Conservation (phyloP, 2,329 filamentous ascomycete species). For the Fusarium goolgardi region DNA sequence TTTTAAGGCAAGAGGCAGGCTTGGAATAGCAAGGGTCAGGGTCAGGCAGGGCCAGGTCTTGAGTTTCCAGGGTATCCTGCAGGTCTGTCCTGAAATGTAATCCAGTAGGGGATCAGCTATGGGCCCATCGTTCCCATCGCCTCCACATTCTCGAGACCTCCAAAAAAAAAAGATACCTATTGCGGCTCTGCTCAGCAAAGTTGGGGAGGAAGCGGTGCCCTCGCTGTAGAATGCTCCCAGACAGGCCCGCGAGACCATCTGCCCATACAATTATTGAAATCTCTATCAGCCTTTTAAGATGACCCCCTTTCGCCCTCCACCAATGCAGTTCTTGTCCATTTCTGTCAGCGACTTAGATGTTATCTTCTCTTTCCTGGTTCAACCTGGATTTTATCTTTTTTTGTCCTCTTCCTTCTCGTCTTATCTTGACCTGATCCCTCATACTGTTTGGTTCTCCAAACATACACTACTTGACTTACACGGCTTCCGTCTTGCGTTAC, state of each 20-base stretch:
- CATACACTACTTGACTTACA: constrained; percentile 29
- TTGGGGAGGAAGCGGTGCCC: constrained; percentile 25
- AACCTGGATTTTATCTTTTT: not conserved
- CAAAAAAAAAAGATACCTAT: constrained; percentile 17
- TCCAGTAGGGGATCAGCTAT: constrained; percentile 6
- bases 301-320: constrained; percentile 28
- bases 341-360: not conserved
- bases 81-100: constrained; percentile 27
- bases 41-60: constrained; percentile 8
- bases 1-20: constrained; percentile 11
- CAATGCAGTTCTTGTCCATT: constrained; percentile 9
- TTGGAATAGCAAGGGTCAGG: constrained; percentile 6
- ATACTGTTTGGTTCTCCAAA: not conserved
- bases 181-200: constrained; percentile 29
- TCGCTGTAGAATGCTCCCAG: not conserved
- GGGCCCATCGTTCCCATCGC: constrained; percentile 11
- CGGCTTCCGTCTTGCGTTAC: constrained; percentile 19
- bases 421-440: not conserved
- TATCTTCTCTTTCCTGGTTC: not conserved
- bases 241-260: constrained; percentile 6
- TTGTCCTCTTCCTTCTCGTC: not conserved
- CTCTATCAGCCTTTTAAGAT: constrained; percentile 32
- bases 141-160: constrained; percentile 23
- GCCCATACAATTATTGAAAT: constrained; percentile 14
- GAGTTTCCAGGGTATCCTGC: constrained; percentile 15